Conservation (phyloP, 495 filamentous ascomycete genomes). For the Podospora bellae-mahoneyi region DNA sequence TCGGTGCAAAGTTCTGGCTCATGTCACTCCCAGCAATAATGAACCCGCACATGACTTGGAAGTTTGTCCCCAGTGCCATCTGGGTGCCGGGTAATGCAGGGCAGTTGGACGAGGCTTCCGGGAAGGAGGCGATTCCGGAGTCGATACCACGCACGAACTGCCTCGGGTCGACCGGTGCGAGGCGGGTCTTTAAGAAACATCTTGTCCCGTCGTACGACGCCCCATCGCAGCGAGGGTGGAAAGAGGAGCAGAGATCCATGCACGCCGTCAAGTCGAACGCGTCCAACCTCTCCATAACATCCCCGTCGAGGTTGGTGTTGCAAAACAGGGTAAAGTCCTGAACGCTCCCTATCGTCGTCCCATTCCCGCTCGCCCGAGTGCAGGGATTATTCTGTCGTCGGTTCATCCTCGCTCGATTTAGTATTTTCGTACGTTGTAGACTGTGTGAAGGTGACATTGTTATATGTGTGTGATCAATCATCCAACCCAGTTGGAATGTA, state of each 20-base stretch:
- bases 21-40: conserved; percentile 35
- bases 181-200: conserved; percentile 27
- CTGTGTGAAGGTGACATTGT: conserved; percentile 1
- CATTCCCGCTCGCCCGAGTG: conserved; percentile 35
- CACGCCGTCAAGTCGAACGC: conserved; percentile 30
- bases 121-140: conserved; percentile 32
- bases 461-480: neutral
- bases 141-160: conserved; percentile 28
- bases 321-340: conserved; percentile 38
- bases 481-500: conserved; percentile 12
- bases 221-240: conserved; percentile 37
- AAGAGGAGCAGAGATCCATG: conserved; percentile 33
- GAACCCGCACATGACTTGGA: conserved; percentile 29
- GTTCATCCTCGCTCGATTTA: conserved; percentile 9
- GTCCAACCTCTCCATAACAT: conserved; percentile 25
- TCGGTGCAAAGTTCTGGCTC: conserved; percentile 34
- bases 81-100: conserved; percentile 21
- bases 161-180: conserved; percentile 15
- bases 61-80: conserved; percentile 21
- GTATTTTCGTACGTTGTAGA: neutral
- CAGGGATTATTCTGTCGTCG: conserved; percentile 12
- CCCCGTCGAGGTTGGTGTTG: conserved; percentile 28
- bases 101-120: conserved; percentile 32
- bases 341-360: conserved; percentile 30
- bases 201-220: conserved; percentile 24